phyloP scores from a whole-genome alignment of 2,329 filamentous ascomycete genomes.

The Coniella vitis region DNA sequence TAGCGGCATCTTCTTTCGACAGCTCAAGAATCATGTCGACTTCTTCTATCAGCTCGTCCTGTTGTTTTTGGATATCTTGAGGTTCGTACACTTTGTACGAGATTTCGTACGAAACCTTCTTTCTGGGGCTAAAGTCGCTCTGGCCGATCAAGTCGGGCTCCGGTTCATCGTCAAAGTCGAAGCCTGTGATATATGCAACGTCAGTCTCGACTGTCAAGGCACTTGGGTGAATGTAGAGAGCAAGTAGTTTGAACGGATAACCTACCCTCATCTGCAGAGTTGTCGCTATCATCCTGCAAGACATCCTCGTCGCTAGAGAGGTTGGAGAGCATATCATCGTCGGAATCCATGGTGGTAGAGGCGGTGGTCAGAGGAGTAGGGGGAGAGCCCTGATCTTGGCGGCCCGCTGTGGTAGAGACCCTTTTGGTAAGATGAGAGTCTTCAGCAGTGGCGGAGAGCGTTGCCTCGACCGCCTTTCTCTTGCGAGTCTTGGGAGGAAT shows the following conservation, averaged over 20 bases:
- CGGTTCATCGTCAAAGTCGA: conserved; percentile 51
- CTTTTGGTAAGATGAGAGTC: conserved; percentile 44
- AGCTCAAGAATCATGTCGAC: conserved; percentile 88
- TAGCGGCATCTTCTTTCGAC: conserved; percentile 81
- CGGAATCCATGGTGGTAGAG: conserved; percentile 76
- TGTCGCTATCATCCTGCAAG: conserved; percentile 64
- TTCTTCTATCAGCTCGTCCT: conserved; percentile 79
- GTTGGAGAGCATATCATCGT: conserved; percentile 87
- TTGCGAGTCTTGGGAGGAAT: conserved; percentile 56
- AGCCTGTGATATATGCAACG: conserved; percentile 34
- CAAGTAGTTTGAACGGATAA: conserved; percentile 12
- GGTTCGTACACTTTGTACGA: conserved; percentile 78
- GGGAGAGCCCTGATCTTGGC: conserved; percentile 37
- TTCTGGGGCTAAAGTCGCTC: conserved; percentile 63
- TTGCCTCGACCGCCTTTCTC: conserved; percentile 60
- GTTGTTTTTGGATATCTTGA: conserved; percentile 73
- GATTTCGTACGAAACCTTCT: conserved; percentile 72
- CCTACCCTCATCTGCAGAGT: conserved; percentile 49
- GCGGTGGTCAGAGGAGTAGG: conserved; percentile 50
- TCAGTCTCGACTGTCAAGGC: conserved; percentile 4
- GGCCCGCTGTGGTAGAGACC: conserved; percentile 46
- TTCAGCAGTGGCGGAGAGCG: conserved; percentile 40
- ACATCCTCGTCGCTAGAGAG: conserved; percentile 72
- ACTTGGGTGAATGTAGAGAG: conserved; percentile 1
- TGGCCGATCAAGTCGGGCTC: conserved; percentile 46